Percentiles rank a stretch among this genome's conserved stretches.
These are phyloP conservation scores for Coemansia furcata DNA, from an alignment of 192 early-diverging fungal species.

Conservation along the genomic window DNA sequence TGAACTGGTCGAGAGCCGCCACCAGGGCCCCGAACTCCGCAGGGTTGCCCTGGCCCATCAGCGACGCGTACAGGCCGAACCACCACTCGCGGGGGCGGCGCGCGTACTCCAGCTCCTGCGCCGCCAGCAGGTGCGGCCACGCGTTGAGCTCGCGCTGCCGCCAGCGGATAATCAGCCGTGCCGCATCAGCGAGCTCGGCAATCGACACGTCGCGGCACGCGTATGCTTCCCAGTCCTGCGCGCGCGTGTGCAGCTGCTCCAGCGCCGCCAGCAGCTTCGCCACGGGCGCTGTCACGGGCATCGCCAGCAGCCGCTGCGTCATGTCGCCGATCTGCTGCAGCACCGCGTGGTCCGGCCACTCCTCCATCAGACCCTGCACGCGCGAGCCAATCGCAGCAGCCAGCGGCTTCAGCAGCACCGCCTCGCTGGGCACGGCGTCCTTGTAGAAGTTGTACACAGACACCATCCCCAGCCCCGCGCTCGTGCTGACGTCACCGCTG, in stretches of 20 bases:
- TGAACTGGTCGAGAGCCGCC: constrained; percentile 76
- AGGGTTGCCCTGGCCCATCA: constrained; percentile 10
- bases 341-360: constrained; percentile 92
- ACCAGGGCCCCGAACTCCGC: constrained; percentile 42
- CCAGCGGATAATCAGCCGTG: constrained; percentile 80
- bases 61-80: constrained; percentile 73
- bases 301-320: constrained; percentile 57
- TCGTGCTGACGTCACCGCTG: neutral
- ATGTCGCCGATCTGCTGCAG: constrained; percentile 73
- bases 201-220: constrained; percentile 80
- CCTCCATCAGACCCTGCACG: constrained; percentile 59
- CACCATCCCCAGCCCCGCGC: constrained; percentile 22
- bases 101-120: constrained; percentile 72
- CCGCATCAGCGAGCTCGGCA: constrained; percentile 64
- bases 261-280: constrained; percentile 88
- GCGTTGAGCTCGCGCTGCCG: constrained; percentile 84
- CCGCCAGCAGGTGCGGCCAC: constrained; percentile 84
- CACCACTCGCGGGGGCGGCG: constrained; percentile 74
- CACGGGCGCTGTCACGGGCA: constrained; percentile 75
- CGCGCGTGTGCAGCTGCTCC: constrained; percentile 83
- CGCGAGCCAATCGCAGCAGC: constrained; percentile 61
- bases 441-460: constrained; percentile 87
- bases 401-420: constrained; percentile 61
- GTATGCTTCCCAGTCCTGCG: constrained; percentile 93
- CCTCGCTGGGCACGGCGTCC: constrained; percentile 75